Percentiles rank a stretch among this genome's conserved stretches.
These are phyloP conservation scores for Oryza coarctata DNA, from an alignment of 176 grass and related monocot species.

Conservation along the genomic window DNA sequence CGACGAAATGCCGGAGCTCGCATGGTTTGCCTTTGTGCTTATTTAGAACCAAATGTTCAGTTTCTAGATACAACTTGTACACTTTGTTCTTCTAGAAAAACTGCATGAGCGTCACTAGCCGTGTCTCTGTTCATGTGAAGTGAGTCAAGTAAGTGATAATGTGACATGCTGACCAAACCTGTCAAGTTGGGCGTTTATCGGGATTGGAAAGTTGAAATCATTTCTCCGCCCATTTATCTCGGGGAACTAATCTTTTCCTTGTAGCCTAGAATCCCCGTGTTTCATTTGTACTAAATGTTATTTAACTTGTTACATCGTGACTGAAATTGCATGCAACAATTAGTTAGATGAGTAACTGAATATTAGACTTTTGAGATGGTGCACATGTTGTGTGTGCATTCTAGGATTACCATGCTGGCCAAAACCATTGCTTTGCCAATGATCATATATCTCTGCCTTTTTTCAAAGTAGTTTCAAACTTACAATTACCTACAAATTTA, in stretches of 20 bases:
- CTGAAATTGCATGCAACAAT: neutral
- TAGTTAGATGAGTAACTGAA: constrained; percentile 5
- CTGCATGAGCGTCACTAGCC: neutral
- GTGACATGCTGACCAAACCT: neutral
- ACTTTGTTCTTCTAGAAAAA: neutral
- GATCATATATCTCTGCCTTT: neutral
- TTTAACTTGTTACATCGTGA: neutral
- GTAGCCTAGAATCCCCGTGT: neutral
- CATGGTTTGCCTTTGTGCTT: neutral
- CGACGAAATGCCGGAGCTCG: constrained; percentile 51
- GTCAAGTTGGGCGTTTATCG: neutral
- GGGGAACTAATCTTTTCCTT: neutral
- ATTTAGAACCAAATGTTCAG: neutral
- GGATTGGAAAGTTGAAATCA: neutral
- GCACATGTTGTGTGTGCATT: neutral
- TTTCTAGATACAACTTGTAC: neutral
- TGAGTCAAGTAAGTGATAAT: too few relatives aligned
- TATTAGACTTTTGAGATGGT: neutral
- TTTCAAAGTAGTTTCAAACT: neutral
- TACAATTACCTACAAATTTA: neutral
- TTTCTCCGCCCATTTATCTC: neutral
- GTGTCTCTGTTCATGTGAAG: neutral
- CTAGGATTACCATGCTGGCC: neutral
- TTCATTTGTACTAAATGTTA: neutral
- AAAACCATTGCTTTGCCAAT: neutral